Conservation (phyloP, 345 rosid species). For the Gossypium ekmanianum region DNA sequence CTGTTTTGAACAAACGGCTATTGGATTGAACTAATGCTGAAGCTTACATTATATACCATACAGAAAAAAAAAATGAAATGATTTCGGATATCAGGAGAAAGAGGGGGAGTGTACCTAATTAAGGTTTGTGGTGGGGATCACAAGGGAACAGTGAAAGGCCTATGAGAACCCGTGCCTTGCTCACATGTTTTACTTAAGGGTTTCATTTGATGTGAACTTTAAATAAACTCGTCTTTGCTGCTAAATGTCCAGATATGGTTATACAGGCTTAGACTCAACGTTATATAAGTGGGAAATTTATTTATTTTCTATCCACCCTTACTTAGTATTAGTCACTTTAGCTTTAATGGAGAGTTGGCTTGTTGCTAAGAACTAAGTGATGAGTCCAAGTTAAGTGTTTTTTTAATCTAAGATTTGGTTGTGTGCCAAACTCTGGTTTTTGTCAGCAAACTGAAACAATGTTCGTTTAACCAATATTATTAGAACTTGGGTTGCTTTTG, state of each 20-base stretch:
- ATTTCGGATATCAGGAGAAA: not conserved
- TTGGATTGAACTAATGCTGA: not conserved
- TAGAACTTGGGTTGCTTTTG: not conserved
- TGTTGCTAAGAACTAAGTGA: conserved; percentile 9
- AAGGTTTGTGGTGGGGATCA: conserved; percentile 17
- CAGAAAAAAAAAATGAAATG: not conserved
- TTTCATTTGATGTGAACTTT: conserved; percentile 26
- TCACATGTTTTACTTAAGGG: conserved; percentile 28
- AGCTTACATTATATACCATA: not conserved
- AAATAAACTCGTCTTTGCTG: conserved; percentile 12
- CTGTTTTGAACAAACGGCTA: not conserved
- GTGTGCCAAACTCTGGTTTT: not conserved
- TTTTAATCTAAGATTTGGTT: conserved; percentile 1
- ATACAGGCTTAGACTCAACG: conserved; percentile 11
- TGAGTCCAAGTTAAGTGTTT: not conserved
- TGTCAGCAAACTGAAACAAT: conserved; percentile 5
- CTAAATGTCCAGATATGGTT: not conserved
- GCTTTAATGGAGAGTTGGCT: conserved; percentile 9
- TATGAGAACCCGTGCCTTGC: conserved; percentile 15
- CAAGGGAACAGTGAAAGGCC: conserved; percentile 28
- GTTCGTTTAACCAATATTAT: not conserved
- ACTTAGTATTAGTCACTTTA: conserved; percentile 6
- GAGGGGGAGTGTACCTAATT: not conserved
- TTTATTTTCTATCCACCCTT: conserved; percentile 3
- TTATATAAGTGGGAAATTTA: not conserved